These are phyloP conservation scores for Trichophyton mentagrophytes DNA, from an alignment of 2,329 filamentous ascomycete species.

Conservation along the genomic window DNA sequence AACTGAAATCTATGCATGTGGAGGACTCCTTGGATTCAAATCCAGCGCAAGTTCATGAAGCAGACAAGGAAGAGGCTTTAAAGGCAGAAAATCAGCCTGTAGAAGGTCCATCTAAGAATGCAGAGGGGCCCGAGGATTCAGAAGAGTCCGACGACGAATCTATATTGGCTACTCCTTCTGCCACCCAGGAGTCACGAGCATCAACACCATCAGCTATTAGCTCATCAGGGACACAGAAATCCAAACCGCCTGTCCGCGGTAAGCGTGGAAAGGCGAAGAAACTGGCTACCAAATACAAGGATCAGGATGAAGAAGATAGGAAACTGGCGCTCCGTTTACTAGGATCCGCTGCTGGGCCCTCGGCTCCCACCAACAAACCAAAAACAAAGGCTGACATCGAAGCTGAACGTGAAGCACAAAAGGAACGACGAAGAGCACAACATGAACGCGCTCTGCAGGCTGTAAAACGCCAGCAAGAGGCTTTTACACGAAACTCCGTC, in stretches of 20 bases:
- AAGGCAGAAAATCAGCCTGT: neutral
- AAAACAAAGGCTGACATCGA: constrained; percentile 53
- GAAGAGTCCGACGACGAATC: constrained; percentile 6
- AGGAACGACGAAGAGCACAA: constrained; percentile 64
- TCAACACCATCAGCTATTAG: constrained; percentile 9
- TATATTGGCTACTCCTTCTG: constrained; percentile 7
- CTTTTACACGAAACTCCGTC: constrained; percentile 47
- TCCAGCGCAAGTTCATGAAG: neutral
- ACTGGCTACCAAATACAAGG: constrained; percentile 73
- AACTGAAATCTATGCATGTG: neutral
- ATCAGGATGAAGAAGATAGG: constrained; percentile 91
- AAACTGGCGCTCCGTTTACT: constrained; percentile 71
- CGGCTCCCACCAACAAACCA: constrained; percentile 49
- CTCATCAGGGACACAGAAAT: constrained; percentile 8
- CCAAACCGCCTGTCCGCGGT: constrained; percentile 43
- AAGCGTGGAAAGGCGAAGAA: constrained; percentile 78
- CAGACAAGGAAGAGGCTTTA: neutral
- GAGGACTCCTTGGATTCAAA: neutral
- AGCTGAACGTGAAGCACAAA: constrained; percentile 57
- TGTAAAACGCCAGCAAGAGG: constrained; percentile 53
- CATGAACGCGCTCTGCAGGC: constrained; percentile 61
- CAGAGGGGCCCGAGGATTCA: neutral
- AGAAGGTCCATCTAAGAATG: neutral
- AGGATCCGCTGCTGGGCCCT: constrained; percentile 47
- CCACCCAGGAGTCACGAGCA: constrained; percentile 13